phyloP scores from a whole-genome alignment of 805 yeast species.

The Clavispora santaluciae region DNA sequence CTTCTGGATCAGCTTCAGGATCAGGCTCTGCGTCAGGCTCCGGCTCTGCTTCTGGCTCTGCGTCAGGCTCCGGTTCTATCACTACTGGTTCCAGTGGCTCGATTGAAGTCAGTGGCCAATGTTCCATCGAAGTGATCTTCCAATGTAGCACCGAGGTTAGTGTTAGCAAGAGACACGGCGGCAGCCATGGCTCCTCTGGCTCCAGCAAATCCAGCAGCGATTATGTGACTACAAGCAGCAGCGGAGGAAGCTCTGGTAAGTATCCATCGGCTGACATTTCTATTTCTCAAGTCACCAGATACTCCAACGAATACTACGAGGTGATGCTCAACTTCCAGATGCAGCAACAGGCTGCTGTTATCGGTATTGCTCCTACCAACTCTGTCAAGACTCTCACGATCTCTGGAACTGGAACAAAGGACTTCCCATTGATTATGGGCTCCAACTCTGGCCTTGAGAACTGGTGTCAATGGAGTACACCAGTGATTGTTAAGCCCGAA shows the following conservation, averaged over 20 bases:
- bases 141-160: background rate
- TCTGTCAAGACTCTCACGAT: slow-evolving; percentile 2
- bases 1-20: background rate
- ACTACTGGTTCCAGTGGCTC: background rate
- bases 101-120: background rate
- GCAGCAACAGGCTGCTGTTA: slow-evolving; percentile 3
- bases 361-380: background rate
- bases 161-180: background rate
- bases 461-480: slow-evolving; percentile 7
- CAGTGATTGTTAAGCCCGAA: slow-evolving; percentile 5
- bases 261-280: background rate
- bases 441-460: background rate
- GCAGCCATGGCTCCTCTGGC: background rate
- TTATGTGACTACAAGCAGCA: background rate
- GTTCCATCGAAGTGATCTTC: background rate
- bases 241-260: background rate
- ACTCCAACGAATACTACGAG: slow-evolving; percentile 3
- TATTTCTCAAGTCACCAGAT: background rate
- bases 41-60: background rate
- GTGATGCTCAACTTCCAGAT: slow-evolving; percentile 6
- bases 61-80: too few species aligned
- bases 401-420: slow-evolving; percentile 5
- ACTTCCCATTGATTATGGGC: slow-evolving; percentile 5
- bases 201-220: background rate
- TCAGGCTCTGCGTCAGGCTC: background rate